Conservation (phyloP, 2,329 filamentous ascomycete species). For the Chaetomium sp. region DNA sequence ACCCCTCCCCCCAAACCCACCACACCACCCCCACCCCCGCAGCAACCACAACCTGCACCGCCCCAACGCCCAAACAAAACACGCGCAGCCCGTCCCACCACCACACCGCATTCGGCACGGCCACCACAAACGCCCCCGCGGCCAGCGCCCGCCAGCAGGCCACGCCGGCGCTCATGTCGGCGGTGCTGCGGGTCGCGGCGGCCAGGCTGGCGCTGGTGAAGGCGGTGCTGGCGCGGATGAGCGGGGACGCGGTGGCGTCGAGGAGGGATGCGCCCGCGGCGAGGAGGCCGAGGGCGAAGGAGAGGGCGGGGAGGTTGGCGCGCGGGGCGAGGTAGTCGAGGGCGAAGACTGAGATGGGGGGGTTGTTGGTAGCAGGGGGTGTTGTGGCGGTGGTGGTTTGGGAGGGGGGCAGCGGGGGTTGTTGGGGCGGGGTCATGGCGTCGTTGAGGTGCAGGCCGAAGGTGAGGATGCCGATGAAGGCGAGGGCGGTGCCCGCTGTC, state of each 20-base stretch:
- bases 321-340: constrained; percentile 35
- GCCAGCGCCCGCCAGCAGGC: constrained; percentile 46
- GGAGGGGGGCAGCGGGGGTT: constrained; percentile 14
- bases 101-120: constrained; percentile 40
- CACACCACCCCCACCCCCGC: constrained; percentile 42
- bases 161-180: constrained; percentile 52
- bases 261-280: constrained; percentile 48
- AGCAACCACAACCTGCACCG: constrained; percentile 47
- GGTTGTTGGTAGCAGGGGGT: background rate
- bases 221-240: constrained; percentile 51
- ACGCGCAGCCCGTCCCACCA: constrained; percentile 42
- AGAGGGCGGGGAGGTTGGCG: constrained; percentile 47
- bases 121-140: constrained; percentile 49
- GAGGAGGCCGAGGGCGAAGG: constrained; percentile 51
- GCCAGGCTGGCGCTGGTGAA: constrained; percentile 52
- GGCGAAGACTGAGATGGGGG: constrained; percentile 34
- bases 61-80: constrained; percentile 46
- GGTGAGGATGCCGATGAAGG: constrained; percentile 47
- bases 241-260: constrained; percentile 46
- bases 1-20: constrained; percentile 47
- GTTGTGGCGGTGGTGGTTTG: background rate
- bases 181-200: constrained; percentile 49
- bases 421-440: constrained; percentile 39
- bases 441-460: constrained; percentile 49
- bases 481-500: constrained; percentile 43